Base-by-base conservation (phyloP, 108 stramenopile genomes). In the Mayamaea pseudoterrestris region DNA sequence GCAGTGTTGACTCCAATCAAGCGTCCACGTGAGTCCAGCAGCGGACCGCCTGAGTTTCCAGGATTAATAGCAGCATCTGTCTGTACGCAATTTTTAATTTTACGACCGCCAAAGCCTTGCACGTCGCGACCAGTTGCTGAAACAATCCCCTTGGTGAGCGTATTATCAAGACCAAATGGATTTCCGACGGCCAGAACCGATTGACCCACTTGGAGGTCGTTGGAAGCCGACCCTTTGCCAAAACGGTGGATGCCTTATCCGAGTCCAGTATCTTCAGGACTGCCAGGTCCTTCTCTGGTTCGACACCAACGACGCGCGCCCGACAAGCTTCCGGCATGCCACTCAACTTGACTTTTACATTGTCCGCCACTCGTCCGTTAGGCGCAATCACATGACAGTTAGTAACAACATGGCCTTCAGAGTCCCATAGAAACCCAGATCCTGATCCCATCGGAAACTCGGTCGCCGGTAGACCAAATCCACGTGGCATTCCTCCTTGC, bases 1-100 rank as follows among this genome's bases (percentile, higher is more conserved):
- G 93, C 92, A 5, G 95, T 94, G 57, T 92, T 92, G 90, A 96
- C 93, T 28, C 95, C 95, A 43, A 93, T 82, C 43, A 93, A 55
- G 35, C 50, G 61, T 0, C 93, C 93, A 21, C 58, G 35, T 16
- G 69, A 58, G 62, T 93, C 81, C 27, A 93, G 47, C 30, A 90
- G 68, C 8, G 93, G 93, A 5, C 93, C 93, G 8, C 88, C 88
- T 17, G 68, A 67, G 30, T 71, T 71, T 20, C 70, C 65, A 30
- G 76, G 80, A 60, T 90, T 85, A 46, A 77, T 74, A 16, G 80
- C 71, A 4, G 77, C 80, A 54, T 88, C 86, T 0, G 93, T 94
- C 57, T 94, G 94, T 46, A 97, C 93, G n/a, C 91, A 90, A 55
- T 94, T 92, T 18, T 67, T 67, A 16, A 97, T 95, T 34, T 12